phyloP scores from a whole-genome alignment of 805 yeast species.

The Teunomyces funiuensis region DNA sequence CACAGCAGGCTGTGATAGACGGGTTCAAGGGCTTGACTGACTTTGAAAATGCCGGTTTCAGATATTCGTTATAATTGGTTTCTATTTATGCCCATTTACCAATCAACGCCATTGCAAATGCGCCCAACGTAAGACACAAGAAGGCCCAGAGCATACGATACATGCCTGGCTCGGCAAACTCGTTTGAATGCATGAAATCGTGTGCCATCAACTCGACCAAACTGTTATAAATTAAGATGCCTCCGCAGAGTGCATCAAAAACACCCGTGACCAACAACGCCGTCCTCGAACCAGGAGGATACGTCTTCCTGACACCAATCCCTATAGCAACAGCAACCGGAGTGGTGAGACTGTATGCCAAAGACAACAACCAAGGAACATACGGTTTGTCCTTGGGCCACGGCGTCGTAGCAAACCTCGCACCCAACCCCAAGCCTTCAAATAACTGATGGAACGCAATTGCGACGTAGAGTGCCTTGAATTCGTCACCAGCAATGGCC shows the following conservation, averaged over 20 bases:
- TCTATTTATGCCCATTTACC: slow-evolving; percentile 32
- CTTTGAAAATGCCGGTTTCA: slow-evolving; percentile 53
- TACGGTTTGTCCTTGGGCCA: slow-evolving; percentile 30
- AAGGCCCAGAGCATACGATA: slow-evolving; percentile 24
- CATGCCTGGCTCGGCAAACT: slow-evolving; percentile 23
- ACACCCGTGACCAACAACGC: slow-evolving; percentile 68
- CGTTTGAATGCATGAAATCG: slow-evolving; percentile 57
- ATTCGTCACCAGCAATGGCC: slow-evolving; percentile 32
- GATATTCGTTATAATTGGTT: slow-evolving; percentile 40
- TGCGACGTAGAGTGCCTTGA: slow-evolving; percentile 27
- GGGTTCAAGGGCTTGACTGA: slow-evolving; percentile 61
- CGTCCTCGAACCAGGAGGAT: slow-evolving; percentile 56
- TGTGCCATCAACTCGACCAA: slow-evolving; percentile 78
- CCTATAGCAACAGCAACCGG: slow-evolving; percentile 81
- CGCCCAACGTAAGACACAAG: slow-evolving; percentile 24
- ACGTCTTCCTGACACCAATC: slow-evolving; percentile 65
- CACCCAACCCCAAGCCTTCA: slow-evolving; percentile 34
- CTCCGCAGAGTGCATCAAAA: slow-evolving; percentile 75
- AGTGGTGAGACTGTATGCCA: slow-evolving; percentile 47
- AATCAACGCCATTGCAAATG: slow-evolving; percentile 32
- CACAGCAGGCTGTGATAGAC: slow-evolving; percentile 16
- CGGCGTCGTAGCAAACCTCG: slow-evolving; percentile 27
- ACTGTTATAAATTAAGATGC: slow-evolving; percentile 75
- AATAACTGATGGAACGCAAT: slow-evolving; percentile 33
- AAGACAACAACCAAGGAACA: slow-evolving; percentile 46